Conservation (phyloP, 2,329 filamentous ascomycete species). For the Chaetothyriales sp. region DNA sequence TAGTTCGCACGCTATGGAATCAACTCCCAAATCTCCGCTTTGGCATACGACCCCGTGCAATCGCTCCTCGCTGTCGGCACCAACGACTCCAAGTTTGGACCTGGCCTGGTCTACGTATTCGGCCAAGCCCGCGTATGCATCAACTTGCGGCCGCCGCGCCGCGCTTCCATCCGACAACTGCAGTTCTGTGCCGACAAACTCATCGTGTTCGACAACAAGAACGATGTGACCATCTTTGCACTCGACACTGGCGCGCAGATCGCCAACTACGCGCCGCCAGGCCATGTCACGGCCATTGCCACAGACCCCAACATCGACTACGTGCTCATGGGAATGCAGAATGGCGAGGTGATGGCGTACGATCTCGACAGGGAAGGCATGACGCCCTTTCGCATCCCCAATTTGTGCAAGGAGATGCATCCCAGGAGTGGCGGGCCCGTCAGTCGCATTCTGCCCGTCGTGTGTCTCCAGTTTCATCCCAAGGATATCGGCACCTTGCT, state of each 20-base stretch:
- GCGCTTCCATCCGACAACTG: constrained; percentile 60
- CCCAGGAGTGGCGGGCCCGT: constrained; percentile 31
- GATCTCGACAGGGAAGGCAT: constrained; percentile 72
- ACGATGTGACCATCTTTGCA: constrained; percentile 75
- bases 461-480: constrained; percentile 74
- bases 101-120: constrained; percentile 78
- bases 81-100: constrained; percentile 70
- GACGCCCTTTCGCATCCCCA: constrained; percentile 68
- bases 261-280: constrained; percentile 61
- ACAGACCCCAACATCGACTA: constrained; percentile 90
- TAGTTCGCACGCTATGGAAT: constrained; percentile 64
- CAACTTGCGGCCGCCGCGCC: constrained; percentile 55
- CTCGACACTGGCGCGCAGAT: constrained; percentile 55
- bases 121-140: constrained; percentile 70
- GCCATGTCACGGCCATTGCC: constrained; percentile 57
- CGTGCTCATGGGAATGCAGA: constrained; percentile 70
- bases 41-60: constrained; percentile 88
- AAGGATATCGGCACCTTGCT: constrained; percentile 83
- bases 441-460: constrained; percentile 50
- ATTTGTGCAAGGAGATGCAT: constrained; percentile 63
- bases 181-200: constrained; percentile 81
- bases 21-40: constrained; percentile 58
- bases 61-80: constrained; percentile 88
- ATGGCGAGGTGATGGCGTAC: constrained; percentile 75
- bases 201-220: constrained; percentile 69